Evolutionary conservation across 768 basidiomycete genomes (phyloP).

Genomic region (Cubamyces sp.): DNA sequence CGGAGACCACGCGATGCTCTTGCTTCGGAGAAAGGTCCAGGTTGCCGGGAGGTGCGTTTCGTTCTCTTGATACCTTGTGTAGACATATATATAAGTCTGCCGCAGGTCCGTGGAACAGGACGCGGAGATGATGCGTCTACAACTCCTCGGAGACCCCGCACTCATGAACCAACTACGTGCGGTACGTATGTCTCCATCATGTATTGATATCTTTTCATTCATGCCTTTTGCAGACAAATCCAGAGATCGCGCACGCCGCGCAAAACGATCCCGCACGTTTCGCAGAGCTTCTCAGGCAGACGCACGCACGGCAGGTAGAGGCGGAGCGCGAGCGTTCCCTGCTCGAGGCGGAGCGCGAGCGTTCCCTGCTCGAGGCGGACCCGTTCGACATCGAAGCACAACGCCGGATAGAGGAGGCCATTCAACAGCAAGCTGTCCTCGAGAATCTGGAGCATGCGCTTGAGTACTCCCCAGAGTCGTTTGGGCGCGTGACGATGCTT

Average conservation of each 20-base stretch:
- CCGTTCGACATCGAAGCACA: constrained; percentile 95
- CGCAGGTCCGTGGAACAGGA: constrained; percentile 74
- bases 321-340: constrained; percentile 65
- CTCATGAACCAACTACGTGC: constrained; percentile 75
- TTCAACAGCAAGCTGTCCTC: constrained; percentile 83
- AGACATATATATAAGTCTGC: not conserved
- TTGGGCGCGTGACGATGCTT: constrained; percentile 95
- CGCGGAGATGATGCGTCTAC: constrained; percentile 88
- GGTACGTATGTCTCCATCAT: constrained; percentile 44
- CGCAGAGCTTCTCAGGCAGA: constrained; percentile 68
- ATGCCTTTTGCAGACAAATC: constrained; percentile 60
- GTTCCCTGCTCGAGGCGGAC: constrained; percentile 76
- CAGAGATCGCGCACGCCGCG: constrained; percentile 79
- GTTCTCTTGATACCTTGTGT: not conserved
- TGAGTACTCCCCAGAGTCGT: constrained; percentile 91
- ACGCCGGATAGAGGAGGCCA: constrained; percentile 89
- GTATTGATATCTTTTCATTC: constrained; percentile 1
- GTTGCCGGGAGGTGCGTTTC: constrained; percentile 47
- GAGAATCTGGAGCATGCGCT: constrained; percentile 95
- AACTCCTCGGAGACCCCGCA: constrained; percentile 80
- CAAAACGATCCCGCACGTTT: constrained; percentile 72
- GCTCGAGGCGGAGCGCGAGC: constrained; percentile 66
- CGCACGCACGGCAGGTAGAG: constrained; percentile 55
- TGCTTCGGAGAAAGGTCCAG: constrained; percentile 64
- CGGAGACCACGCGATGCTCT: constrained; percentile 63